phyloP scores from a whole-genome alignment of 345 rosid species.

The Raphanus sativus region DNA sequence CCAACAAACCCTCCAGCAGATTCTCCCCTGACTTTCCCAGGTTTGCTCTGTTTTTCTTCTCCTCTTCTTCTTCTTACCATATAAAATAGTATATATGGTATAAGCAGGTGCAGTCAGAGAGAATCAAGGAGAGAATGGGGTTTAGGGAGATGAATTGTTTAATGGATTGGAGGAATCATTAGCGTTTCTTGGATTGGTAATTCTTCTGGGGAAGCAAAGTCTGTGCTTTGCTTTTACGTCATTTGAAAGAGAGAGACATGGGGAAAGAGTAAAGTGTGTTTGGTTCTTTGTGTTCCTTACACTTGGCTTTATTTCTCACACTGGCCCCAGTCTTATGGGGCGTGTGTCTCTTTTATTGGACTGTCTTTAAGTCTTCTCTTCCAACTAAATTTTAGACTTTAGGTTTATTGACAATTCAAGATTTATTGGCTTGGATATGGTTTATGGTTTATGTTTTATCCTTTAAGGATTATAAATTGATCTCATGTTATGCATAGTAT shows the following conservation, averaged over 20 bases:
- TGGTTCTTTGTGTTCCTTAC: slow-evolving; percentile 15
- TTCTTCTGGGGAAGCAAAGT: slow-evolving; percentile 35
- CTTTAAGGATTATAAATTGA: not conserved
- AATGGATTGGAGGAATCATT: slow-evolving; percentile 28
- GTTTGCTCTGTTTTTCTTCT: slow-evolving; percentile 43
- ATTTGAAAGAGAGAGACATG: slow-evolving; percentile 5
- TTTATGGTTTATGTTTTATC: not conserved
- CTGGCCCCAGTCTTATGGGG: not conserved
- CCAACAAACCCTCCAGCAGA: slow-evolving; percentile 73
- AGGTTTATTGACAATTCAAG: not conserved
- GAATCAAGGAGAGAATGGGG: slow-evolving; percentile 28
- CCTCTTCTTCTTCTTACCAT: not conserved
- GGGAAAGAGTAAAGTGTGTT: slow-evolving; percentile 23
- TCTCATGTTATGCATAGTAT: not conserved
- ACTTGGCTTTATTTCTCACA: not conserved
- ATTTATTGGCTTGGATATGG: not conserved
- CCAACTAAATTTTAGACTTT: slow-evolving; percentile 14
- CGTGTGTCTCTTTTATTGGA: slow-evolving; percentile 37
- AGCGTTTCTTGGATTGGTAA: slow-evolving; percentile 27
- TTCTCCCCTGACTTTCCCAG: slow-evolving; percentile 96
- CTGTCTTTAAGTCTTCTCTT: slow-evolving; percentile 6
- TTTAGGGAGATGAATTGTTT: slow-evolving; percentile 23
- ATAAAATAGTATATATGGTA: not conserved
- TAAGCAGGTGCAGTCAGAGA: slow-evolving; percentile 1
- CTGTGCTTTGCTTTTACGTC: slow-evolving; percentile 36